phyloP scores from a whole-genome alignment of 805 yeast species.

The Clavispora carvajalis region DNA sequence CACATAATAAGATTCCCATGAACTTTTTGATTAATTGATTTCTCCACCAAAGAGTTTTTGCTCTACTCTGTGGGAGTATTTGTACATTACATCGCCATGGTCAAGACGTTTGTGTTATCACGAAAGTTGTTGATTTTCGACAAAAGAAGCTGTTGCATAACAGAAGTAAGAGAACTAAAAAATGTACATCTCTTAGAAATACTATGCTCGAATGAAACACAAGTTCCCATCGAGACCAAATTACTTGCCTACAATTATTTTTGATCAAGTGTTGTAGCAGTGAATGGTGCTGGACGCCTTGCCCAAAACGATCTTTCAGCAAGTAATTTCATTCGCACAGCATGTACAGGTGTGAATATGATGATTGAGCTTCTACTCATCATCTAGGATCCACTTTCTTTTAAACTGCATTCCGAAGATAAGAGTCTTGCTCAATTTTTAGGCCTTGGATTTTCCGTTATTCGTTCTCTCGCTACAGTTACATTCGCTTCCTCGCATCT shows the following conservation, averaged over 20 bases:
- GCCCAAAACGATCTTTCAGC: background rate
- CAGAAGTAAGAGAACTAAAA: too few relatives aligned
- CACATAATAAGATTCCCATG: background rate
- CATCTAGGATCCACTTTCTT: background rate
- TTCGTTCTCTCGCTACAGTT: background rate
- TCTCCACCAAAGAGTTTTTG: too few relatives aligned
- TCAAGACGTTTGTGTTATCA: too few relatives aligned
- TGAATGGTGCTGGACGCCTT: background rate
- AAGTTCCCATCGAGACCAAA: too few relatives aligned
- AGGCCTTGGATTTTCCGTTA: background rate
- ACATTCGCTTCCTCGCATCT: background rate
- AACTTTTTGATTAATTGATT: too few relatives aligned
- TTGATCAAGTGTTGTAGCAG: background rate
- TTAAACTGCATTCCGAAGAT: background rate
- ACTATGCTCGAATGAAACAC: too few relatives aligned
- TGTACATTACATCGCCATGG: too few relatives aligned
- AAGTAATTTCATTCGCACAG: background rate
- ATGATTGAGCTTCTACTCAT: background rate
- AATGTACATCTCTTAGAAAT: too few relatives aligned
- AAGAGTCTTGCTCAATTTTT: background rate
- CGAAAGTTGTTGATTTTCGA: too few relatives aligned
- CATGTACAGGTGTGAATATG: background rate
- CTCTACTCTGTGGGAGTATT: too few relatives aligned
- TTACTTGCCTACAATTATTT: background rate
- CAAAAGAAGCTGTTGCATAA: too few relatives aligned